Evolutionary conservation across 164 flowering plant genomes (phyloP).

Genomic region (Stephania japonica): DNA sequence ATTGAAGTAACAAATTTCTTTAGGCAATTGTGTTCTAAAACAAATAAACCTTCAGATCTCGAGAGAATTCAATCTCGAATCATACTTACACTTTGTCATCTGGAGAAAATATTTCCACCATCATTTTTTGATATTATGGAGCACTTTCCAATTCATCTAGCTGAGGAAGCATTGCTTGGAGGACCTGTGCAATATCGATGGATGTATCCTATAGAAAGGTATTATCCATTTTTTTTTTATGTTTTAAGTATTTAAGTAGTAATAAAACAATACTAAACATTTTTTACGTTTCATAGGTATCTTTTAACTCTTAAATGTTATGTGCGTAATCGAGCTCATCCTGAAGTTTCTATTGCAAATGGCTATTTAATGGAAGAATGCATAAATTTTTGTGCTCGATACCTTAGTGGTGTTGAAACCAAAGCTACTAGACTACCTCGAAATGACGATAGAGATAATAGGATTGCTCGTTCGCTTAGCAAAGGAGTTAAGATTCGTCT

Average conservation of each 20-base stretch:
- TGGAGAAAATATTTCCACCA: too few species aligned
- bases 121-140: too few species aligned
- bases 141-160: not conserved
- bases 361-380: not conserved
- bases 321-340: not conserved
- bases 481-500: too few species aligned
- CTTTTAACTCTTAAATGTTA: too few species aligned
- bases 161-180: not conserved
- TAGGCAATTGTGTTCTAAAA: too few species aligned
- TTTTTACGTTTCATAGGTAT: too few species aligned
- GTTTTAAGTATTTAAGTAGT: not conserved
- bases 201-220: not conserved
- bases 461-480: not conserved
- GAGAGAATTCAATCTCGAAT: too few species aligned
- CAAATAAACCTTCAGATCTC: too few species aligned
- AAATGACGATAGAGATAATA: not conserved
- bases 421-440: not conserved
- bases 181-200: not conserved
- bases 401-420: not conserved
- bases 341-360: not conserved
- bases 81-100: too few species aligned
- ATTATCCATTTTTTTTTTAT: too few species aligned
- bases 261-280: not conserved
- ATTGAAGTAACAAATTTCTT: too few species aligned
- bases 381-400: not conserved